phyloP scores from a whole-genome alignment of 371 early-diverging fungal species.

The Syncephalastrum contaminatum region DNA sequence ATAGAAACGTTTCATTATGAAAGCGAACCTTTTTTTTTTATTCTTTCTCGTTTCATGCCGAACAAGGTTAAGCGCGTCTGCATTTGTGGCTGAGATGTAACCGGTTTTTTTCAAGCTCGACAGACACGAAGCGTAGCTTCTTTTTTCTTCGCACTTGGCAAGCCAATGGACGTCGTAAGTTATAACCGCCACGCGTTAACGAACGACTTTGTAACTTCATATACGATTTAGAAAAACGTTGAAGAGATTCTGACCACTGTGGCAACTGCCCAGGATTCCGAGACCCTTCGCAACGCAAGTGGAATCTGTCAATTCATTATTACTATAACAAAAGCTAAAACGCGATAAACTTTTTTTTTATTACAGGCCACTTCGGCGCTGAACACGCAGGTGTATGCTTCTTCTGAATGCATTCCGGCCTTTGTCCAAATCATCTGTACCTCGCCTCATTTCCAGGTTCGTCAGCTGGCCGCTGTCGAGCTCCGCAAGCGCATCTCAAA shows the following conservation, averaged over 20 bases:
- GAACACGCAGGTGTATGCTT: conserved; percentile 66
- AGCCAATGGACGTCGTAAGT: conserved; percentile 12
- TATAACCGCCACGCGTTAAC: not conserved
- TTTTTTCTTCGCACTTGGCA: no score
- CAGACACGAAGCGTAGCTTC: no score
- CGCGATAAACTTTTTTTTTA: not conserved
- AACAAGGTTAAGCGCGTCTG: no score
- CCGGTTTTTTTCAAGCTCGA: no score
- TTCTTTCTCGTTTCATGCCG: no score
- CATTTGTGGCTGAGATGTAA: no score
- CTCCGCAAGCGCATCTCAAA: conserved; percentile 74
- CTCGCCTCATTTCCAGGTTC: conserved; percentile 61
- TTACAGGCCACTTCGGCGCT: conserved; percentile 64
- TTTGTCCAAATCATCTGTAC: conserved; percentile 63
- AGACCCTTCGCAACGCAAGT: conserved; percentile 46
- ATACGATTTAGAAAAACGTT: conserved; percentile 33
- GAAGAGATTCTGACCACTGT: conserved; percentile 44
- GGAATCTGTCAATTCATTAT: not conserved
- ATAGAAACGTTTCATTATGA: no score
- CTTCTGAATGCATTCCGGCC: conserved; percentile 68
- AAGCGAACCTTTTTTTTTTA: no score
- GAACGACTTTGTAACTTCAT: not conserved
- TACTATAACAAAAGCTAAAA: not conserved
- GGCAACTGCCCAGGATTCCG: conserved; percentile 49
- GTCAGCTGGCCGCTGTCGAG: conserved; percentile 91